Conservation (phyloP, 345 rosid genomes). For the Chamaenerion angustifolium region DNA sequence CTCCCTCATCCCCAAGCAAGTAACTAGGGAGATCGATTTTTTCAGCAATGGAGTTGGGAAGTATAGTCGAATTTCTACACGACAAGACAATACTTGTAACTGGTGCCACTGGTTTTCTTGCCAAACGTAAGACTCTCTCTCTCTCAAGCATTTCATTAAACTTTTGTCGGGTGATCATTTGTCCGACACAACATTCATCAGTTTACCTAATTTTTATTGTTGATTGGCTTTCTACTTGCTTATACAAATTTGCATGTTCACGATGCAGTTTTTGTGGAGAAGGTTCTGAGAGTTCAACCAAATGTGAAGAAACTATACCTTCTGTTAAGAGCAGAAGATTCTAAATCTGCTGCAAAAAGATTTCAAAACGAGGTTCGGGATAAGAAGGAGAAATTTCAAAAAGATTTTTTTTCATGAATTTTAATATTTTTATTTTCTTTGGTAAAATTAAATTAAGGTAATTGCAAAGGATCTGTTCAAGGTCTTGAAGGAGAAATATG, state of each 20-base stretch:
- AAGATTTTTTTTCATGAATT: too few species aligned
- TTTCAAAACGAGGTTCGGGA: slow-evolving; percentile 8
- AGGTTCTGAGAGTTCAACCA: slow-evolving; percentile 8
- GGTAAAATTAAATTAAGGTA: slow-evolving; percentile 10
- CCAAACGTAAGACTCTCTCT: slow-evolving; percentile 3
- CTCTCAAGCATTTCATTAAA: not conserved
- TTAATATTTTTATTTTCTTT: not conserved
- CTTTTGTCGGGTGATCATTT: not conserved
- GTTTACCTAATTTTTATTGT: not conserved
- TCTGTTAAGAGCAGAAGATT: slow-evolving; percentile 6
- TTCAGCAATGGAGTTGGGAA: slow-evolving; percentile 1
- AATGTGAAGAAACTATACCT: slow-evolving; percentile 4
- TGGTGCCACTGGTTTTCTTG: slow-evolving; percentile 7
- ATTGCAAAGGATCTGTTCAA: slow-evolving; percentile 12
- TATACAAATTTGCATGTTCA: not conserved
- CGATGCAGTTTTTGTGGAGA: slow-evolving; percentile 8
- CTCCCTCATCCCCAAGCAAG: too few species aligned
- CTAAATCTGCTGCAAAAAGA: not conserved
- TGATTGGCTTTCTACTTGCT: not conserved
- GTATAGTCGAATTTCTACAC: slow-evolving; percentile 3
- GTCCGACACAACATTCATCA: not conserved
- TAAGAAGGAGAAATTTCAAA: too few species aligned
- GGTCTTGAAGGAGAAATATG: slow-evolving; percentile 6
- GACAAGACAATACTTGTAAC: slow-evolving; percentile 5
- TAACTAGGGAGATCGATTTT: too few species aligned